These are phyloP conservation scores for Magnaporthiopsis rhizophila DNA, from an alignment of 2,329 filamentous ascomycete genomes.

Conservation along the genomic window DNA sequence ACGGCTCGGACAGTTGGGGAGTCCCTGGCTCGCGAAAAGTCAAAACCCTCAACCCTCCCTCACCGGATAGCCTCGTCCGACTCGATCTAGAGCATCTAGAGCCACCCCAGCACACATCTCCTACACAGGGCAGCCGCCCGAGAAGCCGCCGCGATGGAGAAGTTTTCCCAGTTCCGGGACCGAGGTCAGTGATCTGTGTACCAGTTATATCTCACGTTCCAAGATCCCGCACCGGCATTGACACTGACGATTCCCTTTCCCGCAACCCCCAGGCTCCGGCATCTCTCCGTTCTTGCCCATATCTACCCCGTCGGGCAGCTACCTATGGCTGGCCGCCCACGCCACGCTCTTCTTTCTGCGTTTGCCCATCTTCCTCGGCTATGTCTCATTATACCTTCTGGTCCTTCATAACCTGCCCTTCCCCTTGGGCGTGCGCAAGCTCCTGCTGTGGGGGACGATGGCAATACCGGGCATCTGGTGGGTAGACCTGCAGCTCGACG, in stretches of 20 bases:
- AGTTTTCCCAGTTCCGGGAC: conserved; percentile 88
- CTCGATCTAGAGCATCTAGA: background rate
- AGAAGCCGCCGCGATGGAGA: conserved; percentile 60
- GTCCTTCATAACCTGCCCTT: conserved; percentile 74
- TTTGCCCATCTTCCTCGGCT: conserved; percentile 65
- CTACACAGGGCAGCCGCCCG: background rate
- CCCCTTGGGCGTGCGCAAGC: conserved; percentile 60
- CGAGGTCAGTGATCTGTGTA: conserved; percentile 50
- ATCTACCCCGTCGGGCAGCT: conserved; percentile 50
- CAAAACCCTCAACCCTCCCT: background rate
- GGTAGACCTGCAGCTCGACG: conserved; percentile 97
- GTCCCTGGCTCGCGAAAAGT: background rate
- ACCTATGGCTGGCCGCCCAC: conserved; percentile 56
- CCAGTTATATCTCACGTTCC: background rate
- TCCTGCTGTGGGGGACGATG: conserved; percentile 79
- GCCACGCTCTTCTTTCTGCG: conserved; percentile 71
- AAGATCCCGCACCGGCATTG: background rate
- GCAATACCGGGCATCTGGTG: conserved; percentile 92
- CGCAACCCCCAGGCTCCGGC: conserved; percentile 63
- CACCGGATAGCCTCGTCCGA: background rate
- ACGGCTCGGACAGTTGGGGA: background rate
- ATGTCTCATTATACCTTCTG: conserved; percentile 65
- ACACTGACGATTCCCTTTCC: background rate
- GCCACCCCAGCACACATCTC: background rate
- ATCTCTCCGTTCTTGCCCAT: conserved; percentile 93